Base-by-base conservation (phyloP, 768 basidiomycete genomes). In the Rossbeevera mucosa region DNA sequence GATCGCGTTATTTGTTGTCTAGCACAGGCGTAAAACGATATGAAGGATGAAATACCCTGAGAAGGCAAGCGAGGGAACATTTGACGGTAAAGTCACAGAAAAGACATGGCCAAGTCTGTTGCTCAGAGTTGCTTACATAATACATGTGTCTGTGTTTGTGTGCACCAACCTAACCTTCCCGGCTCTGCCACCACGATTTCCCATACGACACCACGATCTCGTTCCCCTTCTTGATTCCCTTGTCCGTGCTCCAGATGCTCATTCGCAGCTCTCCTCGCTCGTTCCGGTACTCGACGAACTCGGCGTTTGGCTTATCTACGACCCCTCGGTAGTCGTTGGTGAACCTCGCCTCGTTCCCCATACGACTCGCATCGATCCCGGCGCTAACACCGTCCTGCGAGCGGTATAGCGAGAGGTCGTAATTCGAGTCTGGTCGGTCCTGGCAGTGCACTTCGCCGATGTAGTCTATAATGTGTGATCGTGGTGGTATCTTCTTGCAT, bases 171-270 rank as follows among this genome's bases (percentile, higher is more conserved):
- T 16, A 30, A 29, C 16, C 44, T n/a, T 21, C 9, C 44, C 53
- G 44, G 50, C 76, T 75, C 12, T 65, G 72, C 92, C 91, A 94
- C 86, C 88, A 91, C 16, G 78, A 76, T 63, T 91, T 92, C 20
- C 94, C 94, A 64, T 95, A 95, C 12, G 86, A 89, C 20, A 94
- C 88, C 25, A 93, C 64, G 28, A 97, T 79, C 69, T 95, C 93
- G 12, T 91, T 82, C 7, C 90, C 88, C 68, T 88, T 92, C 57
- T 73, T 79, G 43, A 94, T 82, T 6, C 71, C 74, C 45, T 77
- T 74, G 48, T 70, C 71, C 44, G 71, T 73, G 52, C 81, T 86
- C 82, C 86, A 87, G 28, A 97, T 76, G 54, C 84, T 77, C 80
- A 96, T 94, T 46, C 81, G 73, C 56, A 88, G 68, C 66, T 87